Evolutionary conservation across 176 grass and related monocot species (phyloP), one percentile per base, ranked within the genome.

Genomic region (Oryza glaberrima): DNA sequence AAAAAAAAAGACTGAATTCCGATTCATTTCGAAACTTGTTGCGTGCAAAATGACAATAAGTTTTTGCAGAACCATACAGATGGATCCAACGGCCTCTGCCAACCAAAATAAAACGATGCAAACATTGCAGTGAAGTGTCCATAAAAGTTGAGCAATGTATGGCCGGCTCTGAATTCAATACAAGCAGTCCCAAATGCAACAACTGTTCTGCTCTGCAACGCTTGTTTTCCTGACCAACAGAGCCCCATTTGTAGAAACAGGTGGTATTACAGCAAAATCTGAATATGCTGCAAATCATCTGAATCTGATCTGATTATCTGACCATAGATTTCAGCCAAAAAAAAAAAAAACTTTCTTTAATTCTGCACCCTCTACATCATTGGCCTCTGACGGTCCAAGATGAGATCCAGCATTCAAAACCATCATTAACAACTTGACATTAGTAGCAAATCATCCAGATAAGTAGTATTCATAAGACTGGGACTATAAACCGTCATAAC

Each of bases 131-230:
- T 65, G 76, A 76, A 41, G 54, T 26, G 43, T 30, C 69, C 43
- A 28, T 79, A 66, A 78, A 61, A 47, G 58, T 47, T 22, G 1
- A 61, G 4, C 22, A 38, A 7, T 79, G 77, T 23, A 69, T 84
- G 72, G 48, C 58, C 47, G 85, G 76, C 73, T 73, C 83, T 73
- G 88, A 90, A 90, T 86, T 71, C 83, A 67, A 82, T 30, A 78
- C 83, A 38, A 45, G 83, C 2, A 10, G 66, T 13, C 16, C 70
- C 70, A 65, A 75, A 65, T 41, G 63, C 61, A 75, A 58, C 11
- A 2, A 46, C 68, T 72, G 35, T 15, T 81, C 41, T 68, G 41
- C 52, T 26, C 65, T 75, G 66, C 61, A 75, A 80, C 32, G 74
- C 69, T n/a, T 26, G 58, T 71, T 64, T 49, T 63, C 75, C 41